Conservation (phyloP, 257 asterid species). For the Euphrasia confusa region DNA sequence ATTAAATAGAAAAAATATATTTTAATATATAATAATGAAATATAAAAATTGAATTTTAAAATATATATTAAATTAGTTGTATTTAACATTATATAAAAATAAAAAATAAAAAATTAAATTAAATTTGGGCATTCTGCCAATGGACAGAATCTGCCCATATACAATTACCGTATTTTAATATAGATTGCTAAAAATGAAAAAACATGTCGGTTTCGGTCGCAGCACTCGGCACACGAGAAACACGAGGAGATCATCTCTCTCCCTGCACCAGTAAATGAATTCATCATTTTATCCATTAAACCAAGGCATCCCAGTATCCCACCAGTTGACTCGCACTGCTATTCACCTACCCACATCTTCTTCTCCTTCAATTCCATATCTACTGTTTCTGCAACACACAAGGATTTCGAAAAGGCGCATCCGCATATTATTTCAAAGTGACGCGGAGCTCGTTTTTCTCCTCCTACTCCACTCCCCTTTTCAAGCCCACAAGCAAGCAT, state of each 20-base stretch:
- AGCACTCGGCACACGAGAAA: neutral
- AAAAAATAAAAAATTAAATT: no score
- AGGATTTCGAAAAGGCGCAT: slow-evolving; percentile 15
- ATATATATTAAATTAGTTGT: no score
- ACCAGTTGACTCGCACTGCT: slow-evolving; percentile 17
- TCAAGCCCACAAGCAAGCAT: slow-evolving; percentile 22
- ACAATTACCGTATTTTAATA: no score
- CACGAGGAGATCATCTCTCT: neutral
- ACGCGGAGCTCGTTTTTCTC: slow-evolving; percentile 4
- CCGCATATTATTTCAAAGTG: neutral
- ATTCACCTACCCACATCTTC: neutral
- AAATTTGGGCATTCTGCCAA: no score
- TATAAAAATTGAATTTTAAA: no score
- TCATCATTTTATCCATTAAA: neutral
- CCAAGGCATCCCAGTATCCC: no score
- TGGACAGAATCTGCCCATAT: no score
- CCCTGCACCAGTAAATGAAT: neutral
- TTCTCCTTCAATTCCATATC: neutral
- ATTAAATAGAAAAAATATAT: no score
- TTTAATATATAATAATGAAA: no score
- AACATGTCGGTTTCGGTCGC: no score
- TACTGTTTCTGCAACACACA: slow-evolving; percentile 19
- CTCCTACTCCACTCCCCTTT: slow-evolving; percentile 17
- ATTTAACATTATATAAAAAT: no score
- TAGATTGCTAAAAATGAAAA: no score